Evolutionary conservation across 495 filamentous ascomycete genomes (phyloP), one percentile per base, ranked within the genome.

Genomic region (Aspergillus funiculosus): DNA sequence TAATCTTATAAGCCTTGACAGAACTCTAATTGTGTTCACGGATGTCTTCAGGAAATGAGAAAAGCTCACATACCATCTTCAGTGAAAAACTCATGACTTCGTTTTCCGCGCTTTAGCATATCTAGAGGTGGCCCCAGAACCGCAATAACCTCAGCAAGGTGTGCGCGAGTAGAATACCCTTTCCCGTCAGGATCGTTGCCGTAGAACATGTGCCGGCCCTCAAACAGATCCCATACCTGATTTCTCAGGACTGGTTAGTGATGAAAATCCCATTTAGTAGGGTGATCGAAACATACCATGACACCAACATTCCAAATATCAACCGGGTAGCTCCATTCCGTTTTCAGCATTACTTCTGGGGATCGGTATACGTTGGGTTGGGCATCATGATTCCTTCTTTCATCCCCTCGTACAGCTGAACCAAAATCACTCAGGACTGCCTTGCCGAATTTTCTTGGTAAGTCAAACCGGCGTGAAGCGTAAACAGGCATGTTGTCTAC

Each of bases 401-500:
- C 45, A 35, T 67, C 57, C 39, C 62, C 64, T 22, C 81, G 85
- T 59, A 86, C 79, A 3, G 87, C 87, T 10, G 89, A 73, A 34
- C 87, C 88, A 64, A 94, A 92, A 70, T 92, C 88, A 72, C 91
- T 89, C 48, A 63, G 40, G 3, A 64, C 36, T 28, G 56, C 62
- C 15, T 39, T 32, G 30, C 52, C 57, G 51, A 59, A 53, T 28
- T 49, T 21, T 27, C 51, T 54, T 24, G 56, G 62, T n/a, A 65
- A 50, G 30, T 61, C 66, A 24, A 70, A 56, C 10, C 60, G 56
- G 30, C 64, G 57, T 0, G 58, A 70, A 26, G 52, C 56, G 53
- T 74, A 72, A 0, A 71, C 48, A 4, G 59, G 52, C 17, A 60
- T 25, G 36, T 47, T 59, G 50, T 59, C 43, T 37, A 62, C 46